These are phyloP conservation scores for Globisporangium emineosum DNA, from an alignment of 352 stramenopile species.

Conservation along the genomic window DNA sequence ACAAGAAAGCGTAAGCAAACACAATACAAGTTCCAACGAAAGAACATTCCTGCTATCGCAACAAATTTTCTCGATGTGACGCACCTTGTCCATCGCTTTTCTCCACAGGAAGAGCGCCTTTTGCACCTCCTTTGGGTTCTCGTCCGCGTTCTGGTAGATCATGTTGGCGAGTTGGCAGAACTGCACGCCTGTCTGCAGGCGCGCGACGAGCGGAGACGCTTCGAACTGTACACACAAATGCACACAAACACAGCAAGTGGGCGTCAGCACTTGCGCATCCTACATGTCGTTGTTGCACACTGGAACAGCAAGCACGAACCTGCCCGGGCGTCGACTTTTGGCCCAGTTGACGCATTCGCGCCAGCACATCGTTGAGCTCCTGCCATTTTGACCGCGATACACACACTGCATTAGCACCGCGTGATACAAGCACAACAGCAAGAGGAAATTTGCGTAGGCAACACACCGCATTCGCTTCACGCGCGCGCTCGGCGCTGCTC, in stretches of 20 bases:
- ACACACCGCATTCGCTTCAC: conserved; percentile 41
- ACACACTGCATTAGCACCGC: neutral
- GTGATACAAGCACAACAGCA: no score
- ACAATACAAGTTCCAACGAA: neutral
- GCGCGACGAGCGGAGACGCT: conserved; percentile 54
- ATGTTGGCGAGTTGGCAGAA: conserved; percentile 76
- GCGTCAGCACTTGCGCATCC: neutral
- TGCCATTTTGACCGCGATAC: conserved; percentile 16
- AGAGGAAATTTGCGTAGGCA: neutral
- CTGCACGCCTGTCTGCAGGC: conserved; percentile 50
- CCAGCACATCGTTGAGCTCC: conserved; percentile 60
- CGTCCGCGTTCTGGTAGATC: conserved; percentile 77
- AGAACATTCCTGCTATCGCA: neutral
- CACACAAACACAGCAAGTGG: neutral
- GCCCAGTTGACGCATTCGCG: conserved; percentile 50
- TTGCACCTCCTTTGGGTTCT: conserved; percentile 55
- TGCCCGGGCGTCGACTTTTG: conserved; percentile 53
- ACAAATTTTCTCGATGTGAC: neutral
- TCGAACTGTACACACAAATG: conserved; percentile 40
- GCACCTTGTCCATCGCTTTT: conserved; percentile 76
- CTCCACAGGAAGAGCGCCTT: conserved; percentile 80
- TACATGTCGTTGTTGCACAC: no score
- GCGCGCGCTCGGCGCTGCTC: conserved; percentile 33
- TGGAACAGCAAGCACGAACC: conserved; percentile 19
- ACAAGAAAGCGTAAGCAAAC: neutral